phyloP scores from a whole-genome alignment of 352 stramenopile species.

The Globisporangium apiculatum region DNA sequence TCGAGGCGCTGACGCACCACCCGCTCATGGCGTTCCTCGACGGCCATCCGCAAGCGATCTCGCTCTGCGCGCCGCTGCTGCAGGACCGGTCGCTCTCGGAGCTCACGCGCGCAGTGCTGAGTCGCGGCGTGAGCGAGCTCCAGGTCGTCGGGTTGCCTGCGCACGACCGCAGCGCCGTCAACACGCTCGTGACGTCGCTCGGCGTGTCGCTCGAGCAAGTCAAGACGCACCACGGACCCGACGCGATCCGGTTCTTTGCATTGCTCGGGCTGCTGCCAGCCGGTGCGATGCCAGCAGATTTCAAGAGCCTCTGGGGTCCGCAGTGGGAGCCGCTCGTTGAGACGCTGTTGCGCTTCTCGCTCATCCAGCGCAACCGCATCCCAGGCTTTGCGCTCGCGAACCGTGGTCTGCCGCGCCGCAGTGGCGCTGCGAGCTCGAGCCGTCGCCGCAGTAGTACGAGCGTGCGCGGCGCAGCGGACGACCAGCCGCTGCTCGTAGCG shows the following conservation, averaged over 20 bases:
- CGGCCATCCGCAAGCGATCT: constrained; percentile 76
- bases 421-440: constrained; percentile 15
- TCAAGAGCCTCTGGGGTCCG: constrained; percentile 62
- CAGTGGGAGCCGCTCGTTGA: constrained; percentile 63
- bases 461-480: constrained; percentile 25
- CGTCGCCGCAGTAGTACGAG: constrained; percentile 14
- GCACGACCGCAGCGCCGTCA: constrained; percentile 63
- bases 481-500: constrained; percentile 52
- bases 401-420: constrained; percentile 44
- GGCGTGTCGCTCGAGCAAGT: constrained; percentile 72
- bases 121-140: constrained; percentile 57
- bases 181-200: constrained; percentile 69
- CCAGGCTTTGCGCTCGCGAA: constrained; percentile 54
- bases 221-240: constrained; percentile 52
- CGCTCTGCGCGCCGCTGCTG: constrained; percentile 62
- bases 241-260: constrained; percentile 71
- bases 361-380: constrained; percentile 71
- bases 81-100: constrained; percentile 70
- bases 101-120: constrained; percentile 63
- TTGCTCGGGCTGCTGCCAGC: constrained; percentile 61
- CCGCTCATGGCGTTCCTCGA: constrained; percentile 78
- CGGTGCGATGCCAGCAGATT: constrained; percentile 68
- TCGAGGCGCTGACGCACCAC: constrained; percentile 55
- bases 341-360: constrained; percentile 62
- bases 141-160: constrained; percentile 58